These are phyloP conservation scores for Vachellia collinsii DNA, from an alignment of 306 rosid genomes.

Conservation along the genomic window DNA sequence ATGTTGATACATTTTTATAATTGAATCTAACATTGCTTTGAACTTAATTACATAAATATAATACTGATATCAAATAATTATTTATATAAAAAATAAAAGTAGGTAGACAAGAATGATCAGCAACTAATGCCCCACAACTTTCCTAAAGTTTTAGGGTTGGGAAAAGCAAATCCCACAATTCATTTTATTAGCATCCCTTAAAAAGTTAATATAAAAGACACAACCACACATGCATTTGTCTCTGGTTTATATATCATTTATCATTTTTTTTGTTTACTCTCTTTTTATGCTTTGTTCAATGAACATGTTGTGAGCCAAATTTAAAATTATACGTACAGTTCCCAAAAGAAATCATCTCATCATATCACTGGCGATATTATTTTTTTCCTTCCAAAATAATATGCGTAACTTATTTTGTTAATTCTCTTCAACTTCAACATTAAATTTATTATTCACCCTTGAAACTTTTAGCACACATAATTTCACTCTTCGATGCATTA, in stretches of 20 bases:
- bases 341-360: slow-evolving; percentile 45
- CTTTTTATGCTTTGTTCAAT: slow-evolving; percentile 25
- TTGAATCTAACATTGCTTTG: no score
- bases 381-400: not conserved
- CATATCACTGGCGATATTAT: slow-evolving; percentile 35
- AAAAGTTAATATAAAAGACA: slow-evolving; percentile 9
- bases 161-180: slow-evolving; percentile 36
- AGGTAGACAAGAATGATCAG: not conserved
- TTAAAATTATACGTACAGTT: slow-evolving; percentile 28
- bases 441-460: not conserved
- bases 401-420: not conserved
- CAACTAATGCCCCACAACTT: not conserved
- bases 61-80: not conserved
- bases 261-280: not conserved
- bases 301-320: slow-evolving; percentile 41
- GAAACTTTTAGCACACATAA: not conserved
- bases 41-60: no score
- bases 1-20: no score
- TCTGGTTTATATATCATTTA: not conserved
- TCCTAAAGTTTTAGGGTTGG: slow-evolving; percentile 6
- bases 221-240: slow-evolving; percentile 49
- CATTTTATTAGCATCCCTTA: slow-evolving; percentile 18
- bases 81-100: not conserved
- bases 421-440: not conserved
- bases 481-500: no score